Base-by-base conservation (phyloP, 441 rosid genomes). In the Omphalea diandra region DNA sequence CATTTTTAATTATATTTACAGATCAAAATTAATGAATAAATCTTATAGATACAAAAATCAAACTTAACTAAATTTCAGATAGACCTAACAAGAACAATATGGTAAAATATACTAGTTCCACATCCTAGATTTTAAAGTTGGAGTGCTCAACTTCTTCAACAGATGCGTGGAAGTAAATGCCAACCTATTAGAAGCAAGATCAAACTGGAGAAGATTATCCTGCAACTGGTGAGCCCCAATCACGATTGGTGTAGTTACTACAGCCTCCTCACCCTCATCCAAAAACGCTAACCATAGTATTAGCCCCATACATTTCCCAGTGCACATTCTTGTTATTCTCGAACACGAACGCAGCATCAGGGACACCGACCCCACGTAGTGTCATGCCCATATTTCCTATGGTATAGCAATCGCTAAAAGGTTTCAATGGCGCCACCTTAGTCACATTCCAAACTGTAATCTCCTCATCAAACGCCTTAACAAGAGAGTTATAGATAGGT, bases 201-300 rank as follows among this genome's bases (percentile, higher is more conserved):
- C 78, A 18, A 49, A 49, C 54, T 49, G 54, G 8, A 49, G 7
- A 6, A 49, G 54, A 49, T 49, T n/a, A n/a, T 49, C 54, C 27
- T 49, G 54, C 54, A 49, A 49, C 54, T 49, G 54, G 26, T 49
- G 54, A 5, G 67, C 70, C 20, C 78, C 78, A 1, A 75, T 64
- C 22, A 69, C 78, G 10, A 70, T 53, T 0, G 71, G 27, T 2
- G 70, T 69, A 7, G 60, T 65, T 7, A 33, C 12, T 9, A 53
- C 0, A 9, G 66, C 20, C 17, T 32, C 53, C 7, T 60, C 72
- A 26, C 67, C 67, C 4, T 31, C 29, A 29, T 70, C 67, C 61
- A 71, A 7, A 27, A 71, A 76, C 12, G 63, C 79, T 12, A 75
- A 67, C 73, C 76, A 71, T 38, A 1, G 75, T 8, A 24, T n/a